Evolutionary conservation across 306 rosid genomes (phyloP).

Genomic region (Styphnolobium japonicum): DNA sequence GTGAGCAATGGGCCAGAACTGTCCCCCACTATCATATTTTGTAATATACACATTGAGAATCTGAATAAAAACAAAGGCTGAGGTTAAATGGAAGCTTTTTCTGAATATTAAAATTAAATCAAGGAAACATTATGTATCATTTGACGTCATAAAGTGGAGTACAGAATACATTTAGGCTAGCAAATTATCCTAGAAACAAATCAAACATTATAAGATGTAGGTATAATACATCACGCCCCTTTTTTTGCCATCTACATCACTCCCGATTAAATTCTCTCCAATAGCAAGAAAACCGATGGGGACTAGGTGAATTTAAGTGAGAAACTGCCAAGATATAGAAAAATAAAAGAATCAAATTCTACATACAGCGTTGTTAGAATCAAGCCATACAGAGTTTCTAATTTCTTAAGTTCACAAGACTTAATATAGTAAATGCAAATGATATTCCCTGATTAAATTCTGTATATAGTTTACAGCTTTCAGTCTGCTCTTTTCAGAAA

Average conservation of each 20-base stretch:
- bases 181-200: conserved; percentile 19
- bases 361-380: background rate
- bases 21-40: conserved; percentile 77
- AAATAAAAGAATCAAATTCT: background rate
- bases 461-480: background rate
- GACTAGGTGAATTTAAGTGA: background rate
- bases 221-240: background rate
- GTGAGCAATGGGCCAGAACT: conserved; percentile 81
- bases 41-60: conserved; percentile 73
- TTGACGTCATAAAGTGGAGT: background rate
- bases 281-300: background rate
- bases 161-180: background rate
- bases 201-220: background rate
- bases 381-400: background rate
- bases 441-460: background rate
- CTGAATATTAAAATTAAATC: background rate
- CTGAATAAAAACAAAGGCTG: conserved; percentile 49
- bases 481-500: background rate
- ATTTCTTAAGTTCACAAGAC: background rate
- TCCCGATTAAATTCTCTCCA: background rate
- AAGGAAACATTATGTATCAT: background rate
- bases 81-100: background rate
- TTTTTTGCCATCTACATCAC: background rate
- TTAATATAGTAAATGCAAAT: background rate
- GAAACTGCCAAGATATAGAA: background rate